Percentiles rank a stretch among this genome's conserved stretches.
These are phyloP conservation scores for Tetradesmus lagerheimii DNA, from an alignment of 139 green algal genomes.

Conservation along the genomic window DNA sequence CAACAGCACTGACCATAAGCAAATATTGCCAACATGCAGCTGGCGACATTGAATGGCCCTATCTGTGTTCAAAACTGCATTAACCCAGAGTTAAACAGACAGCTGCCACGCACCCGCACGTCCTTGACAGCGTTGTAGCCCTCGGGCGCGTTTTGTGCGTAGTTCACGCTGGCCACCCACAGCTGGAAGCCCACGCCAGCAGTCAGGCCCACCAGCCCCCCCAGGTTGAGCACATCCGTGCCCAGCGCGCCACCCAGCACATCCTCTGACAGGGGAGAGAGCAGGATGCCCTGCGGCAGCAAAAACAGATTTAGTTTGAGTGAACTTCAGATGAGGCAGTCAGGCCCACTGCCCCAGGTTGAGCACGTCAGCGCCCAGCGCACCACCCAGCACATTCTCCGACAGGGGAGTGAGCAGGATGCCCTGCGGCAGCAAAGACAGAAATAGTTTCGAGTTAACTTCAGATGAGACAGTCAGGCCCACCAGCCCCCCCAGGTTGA, in stretches of 20 bases:
- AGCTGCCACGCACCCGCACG: background rate
- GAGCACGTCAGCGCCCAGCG: no score
- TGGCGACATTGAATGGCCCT: no score
- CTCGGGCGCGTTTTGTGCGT: background rate
- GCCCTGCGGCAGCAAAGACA: no score
- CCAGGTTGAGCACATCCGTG: conserved; percentile 19
- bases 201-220: background rate
- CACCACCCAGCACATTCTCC: background rate
- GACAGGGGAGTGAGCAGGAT: background rate
- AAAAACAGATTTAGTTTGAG: no score
- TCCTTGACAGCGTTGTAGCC: conserved; percentile 8
- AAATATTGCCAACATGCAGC: no score
- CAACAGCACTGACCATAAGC: no score
- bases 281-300: background rate
- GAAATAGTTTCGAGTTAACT: no score
- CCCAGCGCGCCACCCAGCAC: background rate
- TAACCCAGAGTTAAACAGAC: background rate
- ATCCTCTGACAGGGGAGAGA: background rate
- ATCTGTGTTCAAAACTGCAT: no score
- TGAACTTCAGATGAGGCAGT: no score
- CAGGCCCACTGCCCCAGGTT: no score
- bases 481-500: background rate
- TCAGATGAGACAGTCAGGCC: no score
- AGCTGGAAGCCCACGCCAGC: conserved; percentile 32
- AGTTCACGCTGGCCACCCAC: conserved; percentile 30